Percentiles rank a stretch among this genome's conserved stretches.
These are phyloP conservation scores for Gloeophyllum trabeum DNA, from an alignment of 768 basidiomycete genomes.

Conservation along the genomic window DNA sequence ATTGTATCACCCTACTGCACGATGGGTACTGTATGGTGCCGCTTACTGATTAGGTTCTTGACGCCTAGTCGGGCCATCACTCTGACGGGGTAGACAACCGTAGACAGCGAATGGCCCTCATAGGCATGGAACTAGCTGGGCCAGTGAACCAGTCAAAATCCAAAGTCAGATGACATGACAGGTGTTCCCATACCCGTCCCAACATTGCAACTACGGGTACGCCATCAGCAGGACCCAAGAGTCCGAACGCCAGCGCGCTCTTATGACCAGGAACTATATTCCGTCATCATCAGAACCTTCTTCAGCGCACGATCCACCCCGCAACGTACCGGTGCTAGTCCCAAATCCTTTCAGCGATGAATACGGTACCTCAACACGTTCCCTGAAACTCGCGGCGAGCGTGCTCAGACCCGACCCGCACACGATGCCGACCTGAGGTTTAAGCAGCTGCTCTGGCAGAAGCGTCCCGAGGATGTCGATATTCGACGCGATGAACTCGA, in stretches of 20 bases:
- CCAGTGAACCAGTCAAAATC: conserved; percentile 4
- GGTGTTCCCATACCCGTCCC: conserved; percentile 46
- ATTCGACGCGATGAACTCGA: conserved; percentile 19
- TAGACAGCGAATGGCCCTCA: conserved; percentile 64
- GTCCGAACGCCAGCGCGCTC: conserved; percentile 72
- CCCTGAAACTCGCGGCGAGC: conserved; percentile 48
- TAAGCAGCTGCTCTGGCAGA: conserved; percentile 26
- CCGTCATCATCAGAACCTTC: too few species aligned
- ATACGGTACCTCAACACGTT: conserved; percentile 54
- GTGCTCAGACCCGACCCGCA: conserved; percentile 83
- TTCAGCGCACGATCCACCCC: not conserved
- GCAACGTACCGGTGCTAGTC: conserved; percentile 55
- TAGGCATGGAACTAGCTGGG: conserved; percentile 66
- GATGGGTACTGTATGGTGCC: not conserved
- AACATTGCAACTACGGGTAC: conserved; percentile 86
- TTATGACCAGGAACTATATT: conserved; percentile 67
- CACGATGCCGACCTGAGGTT: conserved; percentile 71
- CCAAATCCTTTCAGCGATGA: conserved; percentile 61
- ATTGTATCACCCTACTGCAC: conserved; percentile 3
- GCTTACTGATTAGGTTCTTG: conserved; percentile 63
- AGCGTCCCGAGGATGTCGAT: conserved; percentile 14
- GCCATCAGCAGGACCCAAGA: conserved; percentile 48
- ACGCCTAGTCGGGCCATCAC: conserved; percentile 72
- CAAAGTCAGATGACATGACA: not conserved
- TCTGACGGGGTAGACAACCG: conserved; percentile 70